Conservation (phyloP, 495 filamentous ascomycete species). For the Aspergillus sclerotioniger region DNA sequence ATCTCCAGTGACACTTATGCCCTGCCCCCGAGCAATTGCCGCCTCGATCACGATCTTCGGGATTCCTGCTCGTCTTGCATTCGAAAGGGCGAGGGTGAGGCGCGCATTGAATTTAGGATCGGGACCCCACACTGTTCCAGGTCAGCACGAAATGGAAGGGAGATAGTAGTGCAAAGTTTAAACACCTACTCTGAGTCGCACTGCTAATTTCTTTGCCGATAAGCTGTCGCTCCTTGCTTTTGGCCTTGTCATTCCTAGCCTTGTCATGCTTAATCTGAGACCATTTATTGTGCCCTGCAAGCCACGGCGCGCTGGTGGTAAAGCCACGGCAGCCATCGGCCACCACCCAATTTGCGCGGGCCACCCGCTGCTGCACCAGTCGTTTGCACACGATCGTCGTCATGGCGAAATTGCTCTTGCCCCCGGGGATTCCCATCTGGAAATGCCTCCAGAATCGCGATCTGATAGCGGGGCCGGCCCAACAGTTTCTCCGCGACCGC, state of each 20-base stretch:
- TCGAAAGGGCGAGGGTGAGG: slow-evolving; percentile 65
- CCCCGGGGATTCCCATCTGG: not conserved
- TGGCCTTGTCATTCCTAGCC: slow-evolving; percentile 66
- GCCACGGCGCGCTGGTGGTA: slow-evolving; percentile 43
- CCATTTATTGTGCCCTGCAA: slow-evolving; percentile 87
- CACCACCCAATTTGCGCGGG: slow-evolving; percentile 7
- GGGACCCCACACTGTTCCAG: slow-evolving; percentile 56
- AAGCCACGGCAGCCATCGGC: slow-evolving; percentile 42
- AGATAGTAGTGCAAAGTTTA: slow-evolving; percentile 2
- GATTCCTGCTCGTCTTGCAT: slow-evolving; percentile 82
- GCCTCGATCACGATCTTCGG: slow-evolving; percentile 80
- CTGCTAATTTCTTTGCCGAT: slow-evolving; percentile 51
- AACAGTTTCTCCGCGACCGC: slow-evolving; percentile 36
- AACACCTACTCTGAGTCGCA: slow-evolving; percentile 52
- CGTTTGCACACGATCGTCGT: slow-evolving; percentile 16
- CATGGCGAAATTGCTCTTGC: slow-evolving; percentile 7
- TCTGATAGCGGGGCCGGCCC: slow-evolving; percentile 25
- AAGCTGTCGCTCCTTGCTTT: slow-evolving; percentile 49
- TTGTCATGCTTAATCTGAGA: slow-evolving; percentile 96
- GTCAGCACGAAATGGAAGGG: slow-evolving; percentile 7
- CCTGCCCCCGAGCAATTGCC: slow-evolving; percentile 85
- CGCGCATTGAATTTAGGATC: slow-evolving; percentile 71
- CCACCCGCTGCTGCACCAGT: slow-evolving; percentile 14
- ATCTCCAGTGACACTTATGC: slow-evolving; percentile 66
- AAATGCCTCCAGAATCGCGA: not conserved